Evolutionary conservation across 306 rosid genomes (phyloP), one percentile per base, ranked within the genome.

Genomic region (Inga leiocalycina): DNA sequence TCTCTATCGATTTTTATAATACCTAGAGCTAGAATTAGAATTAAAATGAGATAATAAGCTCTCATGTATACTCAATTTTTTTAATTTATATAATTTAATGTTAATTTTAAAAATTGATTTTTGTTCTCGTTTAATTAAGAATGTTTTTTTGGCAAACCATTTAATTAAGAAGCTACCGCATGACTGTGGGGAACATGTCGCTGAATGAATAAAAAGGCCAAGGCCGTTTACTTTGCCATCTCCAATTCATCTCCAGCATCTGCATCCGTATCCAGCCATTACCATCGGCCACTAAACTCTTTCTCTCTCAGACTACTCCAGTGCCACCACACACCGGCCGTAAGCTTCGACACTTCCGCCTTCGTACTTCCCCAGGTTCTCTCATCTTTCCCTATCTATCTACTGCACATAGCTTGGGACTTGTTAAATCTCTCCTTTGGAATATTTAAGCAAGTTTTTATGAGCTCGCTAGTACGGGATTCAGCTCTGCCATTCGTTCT

Each of bases 291-390:
- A 39, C 70, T 57, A 39, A 41, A 22, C 80, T 57, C 27, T 30
- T 41, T 75, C 48, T n/a, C 32, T 44, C 73, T 64, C 73, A 4
- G 22, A 78, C 41, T 65, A 39, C 22, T 54, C 59, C 83, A 11
- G 16, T 80, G 14, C 73, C 51, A 32, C 16, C 77, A 16, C 39
- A 39, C 64, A 30, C 51, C 56, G 56, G 56, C 2, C 46, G 46
- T 74, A 76, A 72, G 2, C 57, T 14, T 11, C 73, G 34, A 15
- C 73, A 41, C 77, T 65, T 54, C 57, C 32, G 39, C 32, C 46
- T 51, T 12, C 27, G 17, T 4, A 9, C 30, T 74, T 17, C 39
- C 30, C 7, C 59, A 70, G 45, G 34, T 41, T 54, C 56, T 74
- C 78, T 74, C 66, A 49, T 32, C 2, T 22, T 12, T 69, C 12